These are phyloP conservation scores for Wickerhamiella spandovensis DNA, from an alignment of 805 yeast genomes.

Conservation along the genomic window DNA sequence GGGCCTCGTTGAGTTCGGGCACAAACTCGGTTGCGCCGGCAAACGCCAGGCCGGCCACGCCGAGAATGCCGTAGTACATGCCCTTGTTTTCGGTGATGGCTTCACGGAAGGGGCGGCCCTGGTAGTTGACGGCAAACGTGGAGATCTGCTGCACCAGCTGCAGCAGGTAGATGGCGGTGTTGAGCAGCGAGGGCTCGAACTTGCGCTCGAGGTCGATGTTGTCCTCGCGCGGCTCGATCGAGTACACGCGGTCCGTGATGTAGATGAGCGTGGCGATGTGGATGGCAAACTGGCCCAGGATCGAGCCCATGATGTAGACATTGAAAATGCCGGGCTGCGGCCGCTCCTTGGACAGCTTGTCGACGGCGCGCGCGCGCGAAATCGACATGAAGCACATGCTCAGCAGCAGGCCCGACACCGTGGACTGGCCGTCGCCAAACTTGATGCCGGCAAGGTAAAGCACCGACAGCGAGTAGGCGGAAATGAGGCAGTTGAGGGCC, in stretches of 20 bases:
- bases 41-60: conserved; percentile 78
- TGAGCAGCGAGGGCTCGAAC: conserved; percentile 78
- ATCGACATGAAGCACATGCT: conserved; percentile 91
- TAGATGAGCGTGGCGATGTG: conserved; percentile 75
- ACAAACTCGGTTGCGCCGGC: conserved; percentile 88
- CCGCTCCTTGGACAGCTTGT: conserved; percentile 80
- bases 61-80: conserved; percentile 89
- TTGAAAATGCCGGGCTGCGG: conserved; percentile 98
- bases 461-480: conserved; percentile 90
- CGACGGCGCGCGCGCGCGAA: conserved; percentile 83
- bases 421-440: conserved; percentile 97
- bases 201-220: conserved; percentile 78
- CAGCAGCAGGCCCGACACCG: conserved; percentile 82
- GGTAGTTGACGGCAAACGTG: conserved; percentile 94
- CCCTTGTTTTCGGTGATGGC: conserved; percentile 82
- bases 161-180: conserved; percentile 89
- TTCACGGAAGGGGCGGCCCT: conserved; percentile 94
- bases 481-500: conserved; percentile 91
- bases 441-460: conserved; percentile 94
- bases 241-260: conserved; percentile 70
- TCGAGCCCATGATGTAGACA: conserved; percentile 92
- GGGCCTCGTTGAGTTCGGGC: conserved; percentile 86
- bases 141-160: conserved; percentile 95
- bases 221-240: conserved; percentile 85
- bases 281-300: conserved; percentile 89